Conservation (phyloP, 345 rosid species). For the Hirschfeldia incana region DNA sequence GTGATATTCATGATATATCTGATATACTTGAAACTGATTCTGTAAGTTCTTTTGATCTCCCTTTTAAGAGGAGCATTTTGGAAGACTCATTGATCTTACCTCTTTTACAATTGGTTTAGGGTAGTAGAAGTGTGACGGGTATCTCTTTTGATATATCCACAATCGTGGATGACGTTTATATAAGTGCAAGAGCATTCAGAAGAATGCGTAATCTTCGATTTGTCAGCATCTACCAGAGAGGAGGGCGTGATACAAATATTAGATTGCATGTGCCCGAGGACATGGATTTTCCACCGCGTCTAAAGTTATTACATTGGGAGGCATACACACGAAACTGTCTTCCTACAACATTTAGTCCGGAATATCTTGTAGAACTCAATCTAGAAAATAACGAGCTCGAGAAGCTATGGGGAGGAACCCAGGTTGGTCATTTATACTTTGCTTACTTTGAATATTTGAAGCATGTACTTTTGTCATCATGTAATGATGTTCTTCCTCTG, state of each 20-base stretch:
- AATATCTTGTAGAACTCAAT: neutral
- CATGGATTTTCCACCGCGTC: neutral
- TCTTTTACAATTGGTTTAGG: neutral
- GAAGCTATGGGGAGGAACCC: neutral
- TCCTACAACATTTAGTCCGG: neutral
- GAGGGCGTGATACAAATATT: neutral
- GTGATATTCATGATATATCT: neutral
- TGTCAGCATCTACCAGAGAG: neutral
- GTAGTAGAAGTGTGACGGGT: neutral
- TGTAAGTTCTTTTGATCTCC: neutral
- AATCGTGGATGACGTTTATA: neutral
- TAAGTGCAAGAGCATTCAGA: neutral
- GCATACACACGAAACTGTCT: neutral
- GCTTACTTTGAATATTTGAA: neutral
- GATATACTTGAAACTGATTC: neutral
- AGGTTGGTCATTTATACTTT: neutral
- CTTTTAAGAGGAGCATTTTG: neutral
- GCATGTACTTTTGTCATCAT: neutral
- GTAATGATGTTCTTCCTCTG: neutral
- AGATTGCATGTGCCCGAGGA: neutral
- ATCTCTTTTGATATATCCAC: neutral
- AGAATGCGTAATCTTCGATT: neutral
- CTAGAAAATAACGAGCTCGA: neutral
- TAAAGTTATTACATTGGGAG: neutral
- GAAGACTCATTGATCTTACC: neutral